phyloP scores from a whole-genome alignment of 768 basidiomycete species.

The Suillus ampliporus region DNA sequence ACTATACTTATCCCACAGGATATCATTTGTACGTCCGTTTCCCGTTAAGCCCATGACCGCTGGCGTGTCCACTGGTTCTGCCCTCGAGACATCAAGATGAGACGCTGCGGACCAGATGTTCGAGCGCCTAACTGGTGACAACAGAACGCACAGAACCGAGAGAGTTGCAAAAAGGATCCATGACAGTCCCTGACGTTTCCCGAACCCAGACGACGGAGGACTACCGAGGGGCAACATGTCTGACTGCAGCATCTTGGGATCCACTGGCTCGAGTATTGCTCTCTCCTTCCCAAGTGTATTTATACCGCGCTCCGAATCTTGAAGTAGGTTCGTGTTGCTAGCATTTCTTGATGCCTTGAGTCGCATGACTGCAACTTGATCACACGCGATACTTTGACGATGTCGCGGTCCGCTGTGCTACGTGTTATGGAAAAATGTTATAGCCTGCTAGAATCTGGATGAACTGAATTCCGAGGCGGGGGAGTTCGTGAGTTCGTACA shows the following conservation, averaged over 20 bases:
- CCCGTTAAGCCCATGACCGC: constrained; percentile 22
- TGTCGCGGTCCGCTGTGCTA: no score
- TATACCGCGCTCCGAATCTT: constrained; percentile 1
- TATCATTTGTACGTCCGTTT: constrained; percentile 43
- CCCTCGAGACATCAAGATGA: constrained; percentile 10
- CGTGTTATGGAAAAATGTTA: not conserved
- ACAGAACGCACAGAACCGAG: constrained; percentile 22
- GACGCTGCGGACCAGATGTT: not conserved
- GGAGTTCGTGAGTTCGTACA: not conserved
- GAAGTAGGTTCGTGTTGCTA: not conserved
- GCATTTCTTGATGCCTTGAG: constrained; percentile 6
- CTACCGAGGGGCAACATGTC: constrained; percentile 10
- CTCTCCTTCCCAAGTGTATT: constrained; percentile 12
- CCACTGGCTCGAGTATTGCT: not conserved
- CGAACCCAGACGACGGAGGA: not conserved
- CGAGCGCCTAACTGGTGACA: constrained; percentile 17
- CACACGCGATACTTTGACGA: not conserved
- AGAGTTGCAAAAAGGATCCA: constrained; percentile 25
- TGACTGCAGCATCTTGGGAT: not conserved
- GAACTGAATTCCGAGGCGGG: not conserved
- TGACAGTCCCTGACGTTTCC: constrained; percentile 13
- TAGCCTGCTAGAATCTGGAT: not conserved
- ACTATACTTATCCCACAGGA: constrained; percentile 73
- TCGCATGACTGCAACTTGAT: constrained; percentile 1
- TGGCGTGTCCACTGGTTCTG: not conserved